Conservation (phyloP, 257 asterid species). For the Gynochthodes officinalis region DNA sequence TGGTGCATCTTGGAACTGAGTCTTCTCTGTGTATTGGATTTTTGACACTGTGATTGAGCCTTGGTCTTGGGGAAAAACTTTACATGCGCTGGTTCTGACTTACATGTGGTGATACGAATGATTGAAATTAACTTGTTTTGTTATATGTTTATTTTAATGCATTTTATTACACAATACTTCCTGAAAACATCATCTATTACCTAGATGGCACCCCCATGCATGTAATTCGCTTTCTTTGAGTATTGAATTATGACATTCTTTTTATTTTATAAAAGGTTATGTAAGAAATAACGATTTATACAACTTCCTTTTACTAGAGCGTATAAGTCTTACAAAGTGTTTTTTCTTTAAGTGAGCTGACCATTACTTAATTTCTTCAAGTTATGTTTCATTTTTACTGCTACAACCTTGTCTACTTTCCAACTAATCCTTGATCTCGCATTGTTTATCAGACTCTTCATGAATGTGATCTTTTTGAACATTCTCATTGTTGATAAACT, state of each 20-base stretch:
- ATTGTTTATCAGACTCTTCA: background rate
- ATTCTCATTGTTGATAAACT: background rate
- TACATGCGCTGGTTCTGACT: background rate
- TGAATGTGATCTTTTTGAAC: background rate
- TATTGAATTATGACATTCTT: background rate
- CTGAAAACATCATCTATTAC: background rate
- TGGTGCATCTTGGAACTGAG: background rate
- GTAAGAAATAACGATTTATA: background rate
- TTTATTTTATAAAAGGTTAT: background rate
- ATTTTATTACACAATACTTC: background rate
- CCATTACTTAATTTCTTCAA: background rate
- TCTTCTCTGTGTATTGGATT: background rate
- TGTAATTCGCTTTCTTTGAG: background rate
- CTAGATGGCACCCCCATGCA: background rate
- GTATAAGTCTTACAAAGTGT: background rate
- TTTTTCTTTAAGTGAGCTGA: background rate
- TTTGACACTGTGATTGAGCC: background rate
- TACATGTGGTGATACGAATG: too few species aligned
- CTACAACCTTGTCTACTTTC: background rate
- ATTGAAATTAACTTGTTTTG: background rate
- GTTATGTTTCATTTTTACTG: background rate
- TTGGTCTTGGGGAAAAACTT: background rate
- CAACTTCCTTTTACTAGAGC: background rate
- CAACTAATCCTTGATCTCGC: background rate
- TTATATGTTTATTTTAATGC: background rate